These are phyloP conservation scores for Dryadomyces quercus-mongolicae DNA, from an alignment of 2,329 filamentous ascomycete species.

Conservation along the genomic window DNA sequence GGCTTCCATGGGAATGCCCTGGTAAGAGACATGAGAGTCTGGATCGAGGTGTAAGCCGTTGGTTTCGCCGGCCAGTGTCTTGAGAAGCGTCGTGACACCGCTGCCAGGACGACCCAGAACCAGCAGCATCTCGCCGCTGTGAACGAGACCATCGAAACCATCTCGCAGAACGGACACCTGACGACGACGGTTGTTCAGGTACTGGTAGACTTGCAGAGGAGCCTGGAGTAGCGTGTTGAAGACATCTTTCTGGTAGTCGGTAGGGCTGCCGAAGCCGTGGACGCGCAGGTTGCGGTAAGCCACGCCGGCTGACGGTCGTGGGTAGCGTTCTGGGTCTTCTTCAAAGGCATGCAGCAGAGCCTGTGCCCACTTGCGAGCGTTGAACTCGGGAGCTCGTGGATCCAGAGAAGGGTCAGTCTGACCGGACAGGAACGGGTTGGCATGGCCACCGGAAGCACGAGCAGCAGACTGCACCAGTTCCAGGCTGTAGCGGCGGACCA, in stretches of 20 bases:
- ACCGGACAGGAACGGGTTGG: constrained; percentile 14
- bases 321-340: constrained; percentile 15
- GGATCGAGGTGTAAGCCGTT: constrained; percentile 28
- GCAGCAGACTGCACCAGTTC: constrained; percentile 10
- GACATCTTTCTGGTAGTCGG: constrained; percentile 59
- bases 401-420: constrained; percentile 23
- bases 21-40: constrained; percentile 16
- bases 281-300: constrained; percentile 56
- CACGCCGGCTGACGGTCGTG: constrained; percentile 39
- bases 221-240: constrained; percentile 45
- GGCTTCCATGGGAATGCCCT: constrained; percentile 7
- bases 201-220: constrained; percentile 26
- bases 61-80: constrained; percentile 58
- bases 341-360: constrained; percentile 28
- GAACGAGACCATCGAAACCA: constrained; percentile 39
- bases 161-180: constrained; percentile 42
- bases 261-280: constrained; percentile 52
- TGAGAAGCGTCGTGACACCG: constrained; percentile 45
- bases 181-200: constrained; percentile 38
- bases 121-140: constrained; percentile 43
- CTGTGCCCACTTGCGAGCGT: constrained; percentile 31
- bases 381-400: constrained; percentile 29
- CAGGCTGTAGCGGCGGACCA: constrained; percentile 9
- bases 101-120: constrained; percentile 45
- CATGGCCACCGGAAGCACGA: background rate